Percentiles rank a stretch among this genome's conserved stretches.
Conservation (phyloP, 2,329 filamentous ascomycete genomes). For the Immersiporthe knoxdaviesiana region DNA sequence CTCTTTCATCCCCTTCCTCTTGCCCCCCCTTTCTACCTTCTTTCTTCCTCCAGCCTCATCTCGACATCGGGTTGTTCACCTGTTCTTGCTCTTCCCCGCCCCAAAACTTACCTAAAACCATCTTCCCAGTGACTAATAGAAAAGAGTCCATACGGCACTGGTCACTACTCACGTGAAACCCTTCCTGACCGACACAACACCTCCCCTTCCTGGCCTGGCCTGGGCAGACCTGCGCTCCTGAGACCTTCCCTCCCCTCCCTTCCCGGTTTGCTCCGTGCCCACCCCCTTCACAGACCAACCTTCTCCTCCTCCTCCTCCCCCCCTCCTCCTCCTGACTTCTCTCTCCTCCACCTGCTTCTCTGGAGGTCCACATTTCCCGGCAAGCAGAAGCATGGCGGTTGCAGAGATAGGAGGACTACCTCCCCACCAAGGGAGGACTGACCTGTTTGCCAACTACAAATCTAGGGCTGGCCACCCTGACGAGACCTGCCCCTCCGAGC, state of each 20-base stretch:
- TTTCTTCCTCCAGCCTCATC: constrained; percentile 17
- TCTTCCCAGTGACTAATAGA: constrained; percentile 36
- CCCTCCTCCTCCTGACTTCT: background rate
- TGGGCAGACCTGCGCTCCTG: constrained; percentile 6
- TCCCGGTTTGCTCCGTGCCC: constrained; percentile 19
- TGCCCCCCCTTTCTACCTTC: background rate
- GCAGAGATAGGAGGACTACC: constrained; percentile 25
- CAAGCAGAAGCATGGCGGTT: constrained; percentile 31
- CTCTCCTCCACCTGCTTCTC: constrained; percentile 4
- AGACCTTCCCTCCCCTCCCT: constrained; percentile 4
- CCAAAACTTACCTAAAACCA: constrained; percentile 35
- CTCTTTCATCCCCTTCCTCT: background rate
- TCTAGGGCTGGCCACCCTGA: constrained; percentile 36
- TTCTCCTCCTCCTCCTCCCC: background rate
- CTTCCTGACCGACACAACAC: constrained; percentile 14
- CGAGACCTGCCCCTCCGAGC: constrained; percentile 30
- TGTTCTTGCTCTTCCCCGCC: constrained; percentile 7
- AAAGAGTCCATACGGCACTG: constrained; percentile 27
- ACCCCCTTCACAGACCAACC: background rate
- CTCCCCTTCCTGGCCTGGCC: constrained; percentile 9
- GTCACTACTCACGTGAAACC: constrained; percentile 24
- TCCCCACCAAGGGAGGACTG: constrained; percentile 20
- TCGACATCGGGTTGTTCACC: constrained; percentile 4
- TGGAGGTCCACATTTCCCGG: constrained; percentile 8
- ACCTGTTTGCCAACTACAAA: constrained; percentile 32